Evolutionary conservation across 1,284 basidiomycete genomes (phyloP).

Genomic region (Ustilago sp.): DNA sequence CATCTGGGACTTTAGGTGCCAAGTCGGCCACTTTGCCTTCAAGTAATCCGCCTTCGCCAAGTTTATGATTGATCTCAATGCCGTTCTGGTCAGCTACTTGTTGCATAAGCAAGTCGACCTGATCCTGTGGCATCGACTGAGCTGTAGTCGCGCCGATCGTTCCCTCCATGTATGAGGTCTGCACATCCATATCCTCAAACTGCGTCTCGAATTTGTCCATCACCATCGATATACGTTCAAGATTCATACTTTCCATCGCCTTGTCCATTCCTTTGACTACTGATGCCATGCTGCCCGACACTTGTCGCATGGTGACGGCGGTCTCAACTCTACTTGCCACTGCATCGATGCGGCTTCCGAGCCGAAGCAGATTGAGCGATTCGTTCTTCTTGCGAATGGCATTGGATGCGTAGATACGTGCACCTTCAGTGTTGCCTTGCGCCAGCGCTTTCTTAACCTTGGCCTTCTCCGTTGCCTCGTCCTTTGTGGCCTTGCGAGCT

Average conservation of each 20-base stretch:
- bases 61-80: conserved; percentile 91
- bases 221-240: conserved; percentile 93
- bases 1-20: conserved; percentile 42
- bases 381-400: conserved; percentile 99
- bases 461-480: conserved; percentile 66
- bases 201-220: conserved; percentile 99
- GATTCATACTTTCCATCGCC: conserved; percentile 99
- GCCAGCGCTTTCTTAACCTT: conserved; percentile 79
- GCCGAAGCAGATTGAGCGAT: conserved; percentile 77
- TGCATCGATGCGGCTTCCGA: conserved; percentile 82
- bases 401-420: conserved; percentile 98
- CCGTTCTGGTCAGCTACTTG: conserved; percentile 98
- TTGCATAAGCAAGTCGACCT: conserved; percentile 90
- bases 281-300: conserved; percentile 91
- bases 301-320: conserved; percentile 92
- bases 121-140: conserved; percentile 93
- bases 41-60: conserved; percentile 78
- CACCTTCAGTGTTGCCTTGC: conserved; percentile 96
- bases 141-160: conserved; percentile 94
- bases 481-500: conserved; percentile 66
- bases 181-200: conserved; percentile 96
- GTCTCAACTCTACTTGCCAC: conserved; percentile 97
- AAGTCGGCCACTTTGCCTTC: conserved; percentile 73
- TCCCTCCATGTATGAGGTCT: conserved; percentile 98
- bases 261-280: conserved; percentile 99